Evolutionary conservation across 768 basidiomycete genomes (phyloP), one percentile per base, ranked within the genome.

Genomic region (Mycena kentingensis): DNA sequence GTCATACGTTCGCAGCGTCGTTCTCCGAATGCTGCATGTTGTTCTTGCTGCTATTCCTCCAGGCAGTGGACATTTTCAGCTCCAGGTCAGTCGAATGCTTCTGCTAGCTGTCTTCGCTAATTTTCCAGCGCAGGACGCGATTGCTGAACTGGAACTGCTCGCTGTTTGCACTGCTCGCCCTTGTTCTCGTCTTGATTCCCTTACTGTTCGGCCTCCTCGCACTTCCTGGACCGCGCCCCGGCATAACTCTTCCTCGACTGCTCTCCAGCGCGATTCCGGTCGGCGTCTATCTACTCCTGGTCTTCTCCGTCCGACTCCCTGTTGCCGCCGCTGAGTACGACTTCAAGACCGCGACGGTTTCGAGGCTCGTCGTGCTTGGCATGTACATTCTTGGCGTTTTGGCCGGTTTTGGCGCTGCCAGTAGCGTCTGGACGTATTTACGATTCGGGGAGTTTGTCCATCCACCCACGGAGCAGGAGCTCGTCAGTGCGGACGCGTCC

Each of bases 381-480:
- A 91, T 86, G 0, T 74, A 85, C 26, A 79, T 91, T 50, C 82
- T 93, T n/a, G 91, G 91, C 5, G 64, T 84, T 3, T 74, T 93
- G 5, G 90, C 90, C 1, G 91, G 91, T 0, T 87, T 90, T 55
- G 90, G 90, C 56, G 85, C 88, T 3, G 74, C 88, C 42, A 83
- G 77, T 56, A 84, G 80, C 39, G 78, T 82, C 0, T 88, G 88
- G 87, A 70, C 68, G 5, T 83, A 77, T 61, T 65, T 86, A 12
- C 82, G 83, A 0, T 16, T 72, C 70, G 5, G 60, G 67, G 13
- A 24, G 52, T 70, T 63, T 37, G 67, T 18, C 12, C 19, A 16
- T 24, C 61, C 67, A 18, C 78, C 81, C 1, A 75, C 79, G 0
- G 79, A 82, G 19, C 71, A 72, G 31, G 81, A 85, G 46, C 70